Base-by-base conservation (phyloP, 371 early-diverging fungal genomes). In the Capillidium rhysosporum region DNA sequence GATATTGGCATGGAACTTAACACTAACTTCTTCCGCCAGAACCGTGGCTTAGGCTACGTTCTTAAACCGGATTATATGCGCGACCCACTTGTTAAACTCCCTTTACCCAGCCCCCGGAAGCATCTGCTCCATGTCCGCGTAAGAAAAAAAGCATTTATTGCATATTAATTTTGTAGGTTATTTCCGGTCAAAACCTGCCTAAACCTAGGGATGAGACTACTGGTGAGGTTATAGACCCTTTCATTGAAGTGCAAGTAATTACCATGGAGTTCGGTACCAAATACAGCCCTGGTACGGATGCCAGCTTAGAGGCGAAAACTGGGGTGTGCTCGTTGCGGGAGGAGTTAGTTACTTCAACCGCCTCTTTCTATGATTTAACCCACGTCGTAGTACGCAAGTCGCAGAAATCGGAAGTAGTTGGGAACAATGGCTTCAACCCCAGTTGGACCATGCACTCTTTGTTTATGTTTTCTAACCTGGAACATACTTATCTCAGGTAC, bases 1-100 rank as follows among this genome's bases (percentile, higher is more conserved):
- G 83, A 82, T 60, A 63, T 71, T 41, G 72, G 75, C 40, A 75
- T 84, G 78, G 74, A 79, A 57, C 61, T 89, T 45, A 79, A 88
- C 63, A 62, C 65, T 21, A 87, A 82, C 20, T 65, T 89, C 72
- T 89, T 89, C 59, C 57, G 52, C 1, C 61, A 69, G 49, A 79
- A 81, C 58, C 75, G 72, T 1, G 63, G 69, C 34, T 65, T 69
- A 40, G 90, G 90, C 3, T 89, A 84, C 59, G 74, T 87, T 20
- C 68, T 86, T 24, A 86, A 84, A 63, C 84, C 86, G 2, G 47
- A 56, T n/a, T 40, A 38, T 12, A 24, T 44, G 52, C 23, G 38
- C 16, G 30, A 28, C 1, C 45, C 54, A 28, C 28, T 2, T 14
- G 54, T 54, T 44, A 24, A 52, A 21, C 46, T 58, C 49, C 21